Conservation (phyloP, 192 early-diverging fungal genomes). For the Chytriomyces hyalinus region DNA sequence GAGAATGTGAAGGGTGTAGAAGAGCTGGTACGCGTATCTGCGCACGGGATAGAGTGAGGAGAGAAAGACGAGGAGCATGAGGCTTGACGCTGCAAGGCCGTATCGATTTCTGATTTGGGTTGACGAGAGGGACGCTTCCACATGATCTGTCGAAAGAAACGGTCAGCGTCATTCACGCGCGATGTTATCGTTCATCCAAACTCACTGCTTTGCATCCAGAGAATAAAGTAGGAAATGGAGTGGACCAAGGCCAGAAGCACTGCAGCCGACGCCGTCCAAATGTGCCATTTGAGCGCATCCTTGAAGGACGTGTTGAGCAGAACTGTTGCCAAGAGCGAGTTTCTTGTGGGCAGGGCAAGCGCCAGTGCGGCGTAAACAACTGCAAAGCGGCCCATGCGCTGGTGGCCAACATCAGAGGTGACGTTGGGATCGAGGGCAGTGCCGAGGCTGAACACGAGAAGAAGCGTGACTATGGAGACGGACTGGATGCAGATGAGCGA, state of each 20-base stretch:
- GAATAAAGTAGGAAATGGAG: background rate
- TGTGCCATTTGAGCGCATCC: conserved; percentile 3
- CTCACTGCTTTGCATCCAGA: conserved; percentile 12
- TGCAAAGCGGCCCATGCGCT: conserved; percentile 6
- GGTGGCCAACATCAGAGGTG: conserved; percentile 18
- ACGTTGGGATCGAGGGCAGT: conserved; percentile 3
- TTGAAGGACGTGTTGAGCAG: background rate
- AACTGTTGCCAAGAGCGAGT: background rate
- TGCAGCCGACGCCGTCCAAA: conserved; percentile 10
- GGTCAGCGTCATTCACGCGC: background rate
- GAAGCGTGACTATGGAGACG: background rate
- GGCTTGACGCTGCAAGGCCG: conserved; percentile 52
- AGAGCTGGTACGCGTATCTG: conserved; percentile 50
- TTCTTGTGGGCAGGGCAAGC: background rate
- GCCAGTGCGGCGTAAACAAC: background rate
- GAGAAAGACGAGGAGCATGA: conserved; percentile 56
- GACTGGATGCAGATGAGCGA: background rate
- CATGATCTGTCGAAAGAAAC: background rate
- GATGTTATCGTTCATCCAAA: background rate
- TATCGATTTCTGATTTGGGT: conserved; percentile 29
- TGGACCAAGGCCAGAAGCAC: conserved; percentile 2
- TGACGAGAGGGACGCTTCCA: background rate
- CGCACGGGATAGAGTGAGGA: conserved; percentile 56
- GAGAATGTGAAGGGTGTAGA: conserved; percentile 52
- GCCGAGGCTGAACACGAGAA: background rate